phyloP scores from a whole-genome alignment of 1,139 yeast genomes.

The Hemisphaericaspora xylofermentans region DNA sequence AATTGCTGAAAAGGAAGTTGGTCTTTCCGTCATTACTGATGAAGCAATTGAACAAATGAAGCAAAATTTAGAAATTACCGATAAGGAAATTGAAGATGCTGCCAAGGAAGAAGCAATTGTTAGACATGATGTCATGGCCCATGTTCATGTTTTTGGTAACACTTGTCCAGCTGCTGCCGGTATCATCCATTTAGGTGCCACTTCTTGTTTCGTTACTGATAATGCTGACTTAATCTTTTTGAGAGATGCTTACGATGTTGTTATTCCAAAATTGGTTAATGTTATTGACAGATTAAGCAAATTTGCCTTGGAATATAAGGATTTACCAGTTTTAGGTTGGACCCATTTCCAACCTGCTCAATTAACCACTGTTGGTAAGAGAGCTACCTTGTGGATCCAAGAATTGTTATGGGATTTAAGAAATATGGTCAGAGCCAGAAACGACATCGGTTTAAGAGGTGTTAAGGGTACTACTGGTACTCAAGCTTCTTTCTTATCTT shows the following conservation, averaged over 20 bases:
- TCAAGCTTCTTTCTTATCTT: constrained; percentile 91
- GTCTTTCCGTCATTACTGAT: constrained; percentile 78
- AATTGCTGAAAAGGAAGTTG: constrained; percentile 90
- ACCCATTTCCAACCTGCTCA: constrained; percentile 99
- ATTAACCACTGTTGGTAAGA: constrained; percentile 96
- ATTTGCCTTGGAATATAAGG: constrained; percentile 90
- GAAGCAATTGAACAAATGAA: constrained; percentile 89
- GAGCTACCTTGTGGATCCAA: constrained; percentile 97
- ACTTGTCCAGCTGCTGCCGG: constrained; percentile 97
- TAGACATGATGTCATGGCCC: constrained; percentile 99
- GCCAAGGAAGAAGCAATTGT: constrained; percentile 94
- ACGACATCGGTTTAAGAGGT: constrained; percentile 95
- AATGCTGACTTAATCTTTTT: constrained; percentile 95
- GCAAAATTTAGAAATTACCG: constrained; percentile 76
- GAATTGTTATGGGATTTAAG: constrained; percentile 97
- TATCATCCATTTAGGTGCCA: constrained; percentile 96
- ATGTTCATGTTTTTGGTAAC: constrained; percentile 91
- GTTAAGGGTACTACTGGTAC: constrained; percentile 99
- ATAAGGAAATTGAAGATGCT: constrained; percentile 88
- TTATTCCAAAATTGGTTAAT: constrained; percentile 92
- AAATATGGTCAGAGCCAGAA: constrained; percentile 92
- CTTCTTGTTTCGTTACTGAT: constrained; percentile 96
- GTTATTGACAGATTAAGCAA: constrained; percentile 87
- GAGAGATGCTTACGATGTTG: constrained; percentile 90
- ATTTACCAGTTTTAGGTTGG: constrained; percentile 97